Evolutionary conservation across 257 asterid genomes (phyloP), one percentile per base, ranked within the genome.

Genomic region (Nicotiana tabacum): DNA sequence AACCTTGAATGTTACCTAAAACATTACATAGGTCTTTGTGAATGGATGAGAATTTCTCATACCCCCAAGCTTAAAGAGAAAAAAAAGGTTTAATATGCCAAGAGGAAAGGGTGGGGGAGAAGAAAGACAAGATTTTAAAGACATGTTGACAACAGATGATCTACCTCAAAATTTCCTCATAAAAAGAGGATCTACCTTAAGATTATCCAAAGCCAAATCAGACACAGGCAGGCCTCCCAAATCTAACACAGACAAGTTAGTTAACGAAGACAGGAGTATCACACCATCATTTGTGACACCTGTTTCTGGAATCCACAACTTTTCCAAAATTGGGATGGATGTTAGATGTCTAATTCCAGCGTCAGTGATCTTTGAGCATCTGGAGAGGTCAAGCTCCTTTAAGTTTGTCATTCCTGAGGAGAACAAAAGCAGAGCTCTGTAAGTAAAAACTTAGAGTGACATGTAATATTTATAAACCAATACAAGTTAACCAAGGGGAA

Each of bases 211-310:
- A 83, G 95, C 90, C 53, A 87, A 85, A 92, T 94, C 93, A 24
- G 91, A 92, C 70, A 96, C 92, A 29, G 92, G 94, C 83, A 96
- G 88, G 83, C 98, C 98, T 53, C 99, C 99, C 83, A 96, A 86
- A 87, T 96, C 98, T 92, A 96, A 84, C 51, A 86, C 30, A 64
- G 83, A 74, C 82, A 96, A 86, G 85, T 90, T 90, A 56, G 90
- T 88, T 79, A 96, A 82, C 61, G 95, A 89, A 87, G 94, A 88
- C 43, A 96, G 97, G 82, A 81, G 74, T 11, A 33, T 58, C 43
- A 94, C 89, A 39, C 98, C 98, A 69, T 89, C 87, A 77, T 92
- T 88, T 51, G 97, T 91, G 58, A 94, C 97, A 66, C 93, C 90
- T 70, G 99, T 96, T 89, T 91, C 92, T 74, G 98, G 85, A 83